Evolutionary conservation across 2,329 filamentous ascomycete genomes (phyloP), one percentile per base, ranked within the genome.

Genomic region (Elsinoe ampelina): DNA sequence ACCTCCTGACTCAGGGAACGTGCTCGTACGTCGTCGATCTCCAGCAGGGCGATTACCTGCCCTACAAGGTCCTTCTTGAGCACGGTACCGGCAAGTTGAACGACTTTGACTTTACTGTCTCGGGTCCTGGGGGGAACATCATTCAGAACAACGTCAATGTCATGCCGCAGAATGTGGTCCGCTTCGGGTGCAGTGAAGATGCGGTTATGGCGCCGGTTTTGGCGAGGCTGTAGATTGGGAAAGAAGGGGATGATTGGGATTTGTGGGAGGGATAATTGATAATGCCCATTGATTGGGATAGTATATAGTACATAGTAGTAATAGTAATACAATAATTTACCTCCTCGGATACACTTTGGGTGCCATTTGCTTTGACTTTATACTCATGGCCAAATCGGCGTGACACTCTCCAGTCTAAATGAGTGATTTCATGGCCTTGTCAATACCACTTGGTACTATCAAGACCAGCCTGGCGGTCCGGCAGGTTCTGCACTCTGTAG

Each of bases 61-160:
- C 48, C 10, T 52, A 52, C 48, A 52, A 39, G 48, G 48, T 52
- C 15, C 34, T 52, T n/a, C 48, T 52, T 13, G 48, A 52, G 48
- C 48, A 52, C 34, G 48, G 48, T 13, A 52, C 48, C 10, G 48
- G 48, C 48, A 13, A 52, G 48, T 26, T 52, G 13, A 52, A 26
- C 34, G 48, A 36, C 35, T 52, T 52, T 39, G 48, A 52, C 48
- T 52, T 52, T 34, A 52, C 48, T 34, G 13, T 52, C 48, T 38
- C 48, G n/a, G 48, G 48, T 4, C 48, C 48, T 15, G 48, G 48
- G 4, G 48, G 48, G 7, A 34, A 52, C n/a, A 19, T 52, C n/a
- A 15, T 52, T 26, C 13, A 52, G 48, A 52, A 52, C 19, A 52
- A 39, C 17, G 48, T 52, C 34, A 39, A 38, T 39, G 48, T 52